These are phyloP conservation scores for Diaporthe caulivora DNA, from an alignment of 2,329 filamentous ascomycete species.

Conservation along the genomic window DNA sequence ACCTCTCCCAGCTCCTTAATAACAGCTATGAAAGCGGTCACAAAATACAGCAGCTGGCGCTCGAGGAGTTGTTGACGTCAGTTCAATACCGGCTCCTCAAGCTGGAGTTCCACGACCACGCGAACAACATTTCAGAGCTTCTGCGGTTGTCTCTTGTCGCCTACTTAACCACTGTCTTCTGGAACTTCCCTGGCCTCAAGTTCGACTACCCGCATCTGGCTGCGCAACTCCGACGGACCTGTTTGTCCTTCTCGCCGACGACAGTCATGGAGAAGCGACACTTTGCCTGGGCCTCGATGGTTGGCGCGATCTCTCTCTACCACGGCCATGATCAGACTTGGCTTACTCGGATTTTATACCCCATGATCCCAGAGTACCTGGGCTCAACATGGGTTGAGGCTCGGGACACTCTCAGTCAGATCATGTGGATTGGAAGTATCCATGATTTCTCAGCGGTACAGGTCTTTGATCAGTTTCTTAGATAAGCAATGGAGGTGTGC, in stretches of 20 bases:
- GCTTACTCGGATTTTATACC: background rate
- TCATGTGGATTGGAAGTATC: slow-evolving; percentile 1
- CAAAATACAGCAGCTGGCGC: background rate
- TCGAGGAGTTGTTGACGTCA: background rate
- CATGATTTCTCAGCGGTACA: background rate
- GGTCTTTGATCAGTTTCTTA: background rate
- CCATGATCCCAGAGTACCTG: background rate
- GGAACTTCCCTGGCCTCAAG: background rate
- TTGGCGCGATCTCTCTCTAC: background rate
- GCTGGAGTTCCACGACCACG: background rate
- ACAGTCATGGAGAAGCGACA: background rate
- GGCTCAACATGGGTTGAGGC: background rate
- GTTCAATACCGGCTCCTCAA: background rate
- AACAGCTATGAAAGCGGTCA: background rate
- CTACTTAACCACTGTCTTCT: background rate
- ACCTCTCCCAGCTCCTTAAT: background rate
- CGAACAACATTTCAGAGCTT: background rate
- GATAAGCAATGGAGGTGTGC: too few relatives aligned
- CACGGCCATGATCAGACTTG: background rate
- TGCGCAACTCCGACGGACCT: background rate
- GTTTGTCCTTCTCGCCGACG: background rate
- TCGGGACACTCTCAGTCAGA: background rate
- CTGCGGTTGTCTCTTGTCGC: background rate
- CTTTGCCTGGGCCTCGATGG: background rate
- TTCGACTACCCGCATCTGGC: background rate